Conservation (phyloP, 2,329 filamentous ascomycete species). For the Tolypocladium cylindrosporum region DNA sequence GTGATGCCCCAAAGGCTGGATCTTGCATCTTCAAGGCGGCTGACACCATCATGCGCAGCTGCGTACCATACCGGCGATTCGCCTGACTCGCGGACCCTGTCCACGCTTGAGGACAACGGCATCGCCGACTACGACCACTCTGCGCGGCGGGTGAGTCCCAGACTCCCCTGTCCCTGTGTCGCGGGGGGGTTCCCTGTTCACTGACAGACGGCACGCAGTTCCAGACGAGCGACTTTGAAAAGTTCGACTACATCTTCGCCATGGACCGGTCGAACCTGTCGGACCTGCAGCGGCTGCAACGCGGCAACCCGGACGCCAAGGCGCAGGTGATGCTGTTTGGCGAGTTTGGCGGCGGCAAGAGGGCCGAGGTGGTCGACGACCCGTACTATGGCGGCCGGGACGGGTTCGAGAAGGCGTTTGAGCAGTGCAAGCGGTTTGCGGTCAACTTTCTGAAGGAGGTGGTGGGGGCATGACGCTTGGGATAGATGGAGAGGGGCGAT, state of each 20-base stretch:
- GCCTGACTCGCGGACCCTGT: conserved; percentile 77
- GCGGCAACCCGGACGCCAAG: conserved; percentile 46
- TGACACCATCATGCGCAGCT: conserved; percentile 27
- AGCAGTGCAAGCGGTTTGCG: conserved; percentile 71
- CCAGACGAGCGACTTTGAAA: conserved; percentile 59
- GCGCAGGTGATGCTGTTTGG: conserved; percentile 76
- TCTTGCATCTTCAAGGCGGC: not conserved
- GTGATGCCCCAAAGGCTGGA: conserved; percentile 2
- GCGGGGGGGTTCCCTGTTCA: not conserved
- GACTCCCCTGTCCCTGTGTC: conserved; percentile 9
- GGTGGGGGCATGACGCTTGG: conserved; percentile 10
- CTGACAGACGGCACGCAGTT: conserved; percentile 26
- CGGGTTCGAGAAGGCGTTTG: conserved; percentile 78
- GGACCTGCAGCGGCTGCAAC: conserved; percentile 53
- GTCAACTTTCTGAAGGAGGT: conserved; percentile 61
- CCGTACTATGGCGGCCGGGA: conserved; percentile 85
- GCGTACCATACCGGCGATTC: conserved; percentile 72
- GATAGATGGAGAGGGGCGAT: not conserved
- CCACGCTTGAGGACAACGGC: conserved; percentile 62
- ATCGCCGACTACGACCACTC: conserved; percentile 69
- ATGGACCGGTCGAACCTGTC: conserved; percentile 83
- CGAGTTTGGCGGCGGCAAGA: conserved; percentile 57
- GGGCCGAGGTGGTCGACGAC: conserved; percentile 66
- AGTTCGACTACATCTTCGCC: conserved; percentile 87
- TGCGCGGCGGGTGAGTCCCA: conserved; percentile 56